Conservation (phyloP, 495 filamentous ascomycete genomes). For the Neurospora sp. region DNA sequence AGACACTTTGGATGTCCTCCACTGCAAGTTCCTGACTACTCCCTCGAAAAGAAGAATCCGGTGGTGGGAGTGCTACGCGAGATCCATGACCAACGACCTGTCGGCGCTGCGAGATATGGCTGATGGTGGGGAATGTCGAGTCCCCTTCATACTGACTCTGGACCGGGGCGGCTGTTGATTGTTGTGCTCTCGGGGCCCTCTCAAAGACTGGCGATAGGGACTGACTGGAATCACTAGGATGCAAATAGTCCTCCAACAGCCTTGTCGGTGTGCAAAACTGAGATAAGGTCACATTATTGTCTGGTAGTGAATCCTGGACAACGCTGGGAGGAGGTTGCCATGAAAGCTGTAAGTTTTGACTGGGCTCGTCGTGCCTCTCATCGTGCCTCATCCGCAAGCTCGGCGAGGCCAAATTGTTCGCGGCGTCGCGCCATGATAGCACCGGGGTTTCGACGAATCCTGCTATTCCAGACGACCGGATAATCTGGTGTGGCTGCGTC, state of each 20-base stretch:
- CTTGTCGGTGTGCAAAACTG: conserved; percentile 31
- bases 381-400: conserved; percentile 8
- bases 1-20: neutral
- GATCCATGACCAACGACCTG: neutral
- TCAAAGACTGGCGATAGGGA: neutral
- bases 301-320: conserved; percentile 31
- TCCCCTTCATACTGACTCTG: neutral
- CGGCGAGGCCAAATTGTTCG: conserved; percentile 36
- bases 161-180: neutral
- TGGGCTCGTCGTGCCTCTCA: neutral
- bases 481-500: neutral
- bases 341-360: conserved; percentile 12
- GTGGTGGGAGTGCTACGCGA: neutral
- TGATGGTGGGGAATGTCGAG: neutral
- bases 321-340: conserved; percentile 30
- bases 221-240: conserved; percentile 19
- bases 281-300: conserved; percentile 15
- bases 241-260: conserved; percentile 31
- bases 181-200: neutral
- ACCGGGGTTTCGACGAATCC: conserved; percentile 17
- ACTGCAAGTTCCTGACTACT: neutral
- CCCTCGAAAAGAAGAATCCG: neutral
- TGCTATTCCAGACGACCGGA: neutral
- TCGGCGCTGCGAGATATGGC: neutral
- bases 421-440: conserved; percentile 35